These are phyloP conservation scores for Taiozyma sp. DNA, from an alignment of 1,139 yeast genomes.

Conservation along the genomic window DNA sequence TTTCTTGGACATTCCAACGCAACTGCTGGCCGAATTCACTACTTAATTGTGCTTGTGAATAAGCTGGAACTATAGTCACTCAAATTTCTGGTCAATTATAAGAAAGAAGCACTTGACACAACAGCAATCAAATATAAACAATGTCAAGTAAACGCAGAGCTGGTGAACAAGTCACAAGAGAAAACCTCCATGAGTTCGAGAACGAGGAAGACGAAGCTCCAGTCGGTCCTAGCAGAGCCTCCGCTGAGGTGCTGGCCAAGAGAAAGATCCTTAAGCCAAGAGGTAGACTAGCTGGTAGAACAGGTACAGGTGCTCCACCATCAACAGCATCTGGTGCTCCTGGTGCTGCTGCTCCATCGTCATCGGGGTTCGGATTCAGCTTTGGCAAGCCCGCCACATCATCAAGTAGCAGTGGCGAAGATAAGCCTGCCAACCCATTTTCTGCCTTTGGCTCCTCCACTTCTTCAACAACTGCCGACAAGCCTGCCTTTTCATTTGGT, in stretches of 20 bases:
- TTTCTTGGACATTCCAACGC: neutral
- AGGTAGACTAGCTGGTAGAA: conserved; percentile 23
- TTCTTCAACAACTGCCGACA: neutral
- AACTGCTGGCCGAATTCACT: neutral
- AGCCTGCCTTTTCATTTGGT: conserved; percentile 12
- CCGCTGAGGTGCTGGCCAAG: conserved; percentile 57
- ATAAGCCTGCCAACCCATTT: conserved; percentile 17
- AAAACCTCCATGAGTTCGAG: conserved; percentile 29
- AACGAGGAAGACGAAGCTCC: conserved; percentile 33
- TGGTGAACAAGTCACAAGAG: conserved; percentile 51
- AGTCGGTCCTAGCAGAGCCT: conserved; percentile 43
- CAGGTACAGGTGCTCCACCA: conserved; percentile 3
- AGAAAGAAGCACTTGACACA: neutral
- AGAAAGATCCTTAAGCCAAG: conserved; percentile 67
- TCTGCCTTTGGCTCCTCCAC: conserved; percentile 2
- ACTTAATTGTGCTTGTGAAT: neutral
- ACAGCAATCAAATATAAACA: neutral
- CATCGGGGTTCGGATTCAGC: conserved; percentile 9
- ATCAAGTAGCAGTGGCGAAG: conserved; percentile 1
- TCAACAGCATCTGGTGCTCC: neutral
- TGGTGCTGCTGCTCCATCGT: neutral
- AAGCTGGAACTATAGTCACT: neutral
- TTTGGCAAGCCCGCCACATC: conserved; percentile 2
- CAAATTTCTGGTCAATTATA: neutral
- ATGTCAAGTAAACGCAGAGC: conserved; percentile 57